A percentile compares a stretch with the other conserved stretches of the same genome.
phyloP scores from a whole-genome alignment of 139 green algal species.

The Ettlia oleoabundans region DNA sequence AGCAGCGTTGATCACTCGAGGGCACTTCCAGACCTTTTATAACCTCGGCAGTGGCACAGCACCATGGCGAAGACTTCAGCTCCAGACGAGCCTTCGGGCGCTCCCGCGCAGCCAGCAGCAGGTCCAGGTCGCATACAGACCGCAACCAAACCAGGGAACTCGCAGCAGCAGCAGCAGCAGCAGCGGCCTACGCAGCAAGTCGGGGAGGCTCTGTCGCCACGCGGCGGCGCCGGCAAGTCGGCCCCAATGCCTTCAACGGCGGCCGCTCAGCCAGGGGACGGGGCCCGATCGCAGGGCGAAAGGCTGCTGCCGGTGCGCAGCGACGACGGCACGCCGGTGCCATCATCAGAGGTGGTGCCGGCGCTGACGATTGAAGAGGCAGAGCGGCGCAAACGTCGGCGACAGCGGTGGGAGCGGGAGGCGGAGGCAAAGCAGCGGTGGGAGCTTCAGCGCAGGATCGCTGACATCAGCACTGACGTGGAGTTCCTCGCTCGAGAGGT shows the following conservation, averaged over 20 bases:
- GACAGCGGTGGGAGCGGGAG: conserved; percentile 29
- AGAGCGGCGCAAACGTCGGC: conserved; percentile 27
- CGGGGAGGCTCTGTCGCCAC: background rate
- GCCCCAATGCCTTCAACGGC: no score
- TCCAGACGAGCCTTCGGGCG: background rate
- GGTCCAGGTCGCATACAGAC: background rate
- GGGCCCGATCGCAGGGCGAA: background rate
- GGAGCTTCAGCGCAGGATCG: conserved; percentile 51
- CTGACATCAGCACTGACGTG: conserved; percentile 50
- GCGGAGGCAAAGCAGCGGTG: conserved; percentile 18
- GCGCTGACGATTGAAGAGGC: conserved; percentile 22
- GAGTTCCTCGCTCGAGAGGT: conserved; percentile 55
- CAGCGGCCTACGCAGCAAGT: background rate
- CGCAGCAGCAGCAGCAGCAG: background rate
- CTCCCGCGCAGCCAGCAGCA: background rate
- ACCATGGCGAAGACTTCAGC: no score
- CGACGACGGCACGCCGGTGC: background rate
- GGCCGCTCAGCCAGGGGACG: no score
- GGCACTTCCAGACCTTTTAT: no score
- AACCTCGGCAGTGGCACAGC: no score
- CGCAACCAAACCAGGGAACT: background rate
- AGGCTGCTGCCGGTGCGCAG: conserved; percentile 4
- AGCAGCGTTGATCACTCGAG: no score
- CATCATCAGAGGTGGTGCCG: background rate
- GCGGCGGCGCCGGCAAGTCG: background rate